Percentiles rank a stretch among this genome's conserved stretches.
phyloP scores from a whole-genome alignment of 257 asterid species.

The Solanum lycopersicoides region DNA sequence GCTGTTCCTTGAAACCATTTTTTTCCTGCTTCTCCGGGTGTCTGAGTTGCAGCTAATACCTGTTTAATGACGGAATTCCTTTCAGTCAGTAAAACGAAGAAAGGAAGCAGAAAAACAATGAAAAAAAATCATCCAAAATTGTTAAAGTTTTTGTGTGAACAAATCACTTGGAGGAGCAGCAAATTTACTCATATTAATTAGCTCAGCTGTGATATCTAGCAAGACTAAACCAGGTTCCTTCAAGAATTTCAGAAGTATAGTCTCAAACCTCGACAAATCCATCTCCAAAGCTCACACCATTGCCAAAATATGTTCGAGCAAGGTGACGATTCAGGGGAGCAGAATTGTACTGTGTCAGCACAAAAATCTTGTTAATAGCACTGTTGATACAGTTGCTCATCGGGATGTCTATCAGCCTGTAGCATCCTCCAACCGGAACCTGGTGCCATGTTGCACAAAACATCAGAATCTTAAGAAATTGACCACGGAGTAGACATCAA shows the following conservation, averaged over 20 bases:
- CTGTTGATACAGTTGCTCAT: constrained; percentile 99
- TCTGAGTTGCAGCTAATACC: constrained; percentile 97
- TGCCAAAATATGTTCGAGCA: constrained; percentile 82
- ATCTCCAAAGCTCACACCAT: constrained; percentile 82
- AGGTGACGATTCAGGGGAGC: constrained; percentile 95
- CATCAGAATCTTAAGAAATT: not conserved
- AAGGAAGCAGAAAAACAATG: not conserved
- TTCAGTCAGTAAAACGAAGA: not conserved
- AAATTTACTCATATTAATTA: not conserved
- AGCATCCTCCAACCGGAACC: constrained; percentile 98
- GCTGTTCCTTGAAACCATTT: constrained; percentile 97
- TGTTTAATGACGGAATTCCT: constrained; percentile 4
- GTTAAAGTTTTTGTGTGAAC: not conserved
- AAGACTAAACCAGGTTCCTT: not conserved
- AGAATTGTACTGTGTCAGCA: constrained; percentile 89
- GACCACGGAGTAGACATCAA: not conserved
- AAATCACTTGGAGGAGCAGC: not conserved
- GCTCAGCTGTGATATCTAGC: not conserved
- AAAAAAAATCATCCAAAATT: not conserved
- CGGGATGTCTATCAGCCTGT: constrained; percentile 81
- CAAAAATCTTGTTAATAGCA: constrained; percentile 85
- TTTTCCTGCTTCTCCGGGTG: constrained; percentile 79
- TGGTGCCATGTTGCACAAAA: constrained; percentile 13
- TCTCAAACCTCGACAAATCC: constrained; percentile 78
- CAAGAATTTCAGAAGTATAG: not conserved